Conservation (phyloP, 495 filamentous ascomycete genomes). For the Jackrogersella multiformis region DNA sequence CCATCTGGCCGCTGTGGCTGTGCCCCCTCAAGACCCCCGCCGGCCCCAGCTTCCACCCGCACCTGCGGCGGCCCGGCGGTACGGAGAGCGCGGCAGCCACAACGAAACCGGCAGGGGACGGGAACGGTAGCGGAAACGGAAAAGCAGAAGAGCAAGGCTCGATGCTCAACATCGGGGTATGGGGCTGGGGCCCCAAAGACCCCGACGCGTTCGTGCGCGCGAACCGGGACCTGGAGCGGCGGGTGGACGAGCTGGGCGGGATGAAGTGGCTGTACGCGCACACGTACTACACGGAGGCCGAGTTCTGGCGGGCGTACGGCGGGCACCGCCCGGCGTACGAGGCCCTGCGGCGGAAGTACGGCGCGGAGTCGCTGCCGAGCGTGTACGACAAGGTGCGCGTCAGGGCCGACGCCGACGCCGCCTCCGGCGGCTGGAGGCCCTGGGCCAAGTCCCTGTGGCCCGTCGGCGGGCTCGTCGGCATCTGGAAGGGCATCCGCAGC, state of each 20-base stretch:
- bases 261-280: conserved; percentile 71
- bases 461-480: conserved; percentile 63
- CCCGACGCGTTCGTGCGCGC: conserved; percentile 57
- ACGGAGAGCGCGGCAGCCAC: background rate
- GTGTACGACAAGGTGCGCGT: conserved; percentile 66
- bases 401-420: conserved; percentile 45
- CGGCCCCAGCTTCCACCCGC: conserved; percentile 60
- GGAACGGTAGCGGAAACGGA: no score
- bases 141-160: no score
- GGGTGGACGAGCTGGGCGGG: conserved; percentile 71
- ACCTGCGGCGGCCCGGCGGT: conserved; percentile 3
- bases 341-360: conserved; percentile 60
- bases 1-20: conserved; percentile 68
- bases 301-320: conserved; percentile 67
- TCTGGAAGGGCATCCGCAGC: conserved; percentile 65
- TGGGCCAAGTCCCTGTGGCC: conserved; percentile 58
- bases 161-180: conserved; percentile 66
- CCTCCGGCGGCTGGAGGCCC: conserved; percentile 43
- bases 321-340: conserved; percentile 60
- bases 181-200: conserved; percentile 60
- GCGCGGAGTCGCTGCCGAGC: conserved; percentile 59
- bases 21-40: conserved; percentile 61
- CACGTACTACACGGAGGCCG: conserved; percentile 63
- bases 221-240: conserved; percentile 72
- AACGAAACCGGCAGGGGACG: conserved; percentile 30